Percentiles rank a stretch among this genome's conserved stretches.
These are phyloP conservation scores for Aspergillus luchuensis DNA, from an alignment of 2,329 filamentous ascomycete genomes.

Conservation along the genomic window DNA sequence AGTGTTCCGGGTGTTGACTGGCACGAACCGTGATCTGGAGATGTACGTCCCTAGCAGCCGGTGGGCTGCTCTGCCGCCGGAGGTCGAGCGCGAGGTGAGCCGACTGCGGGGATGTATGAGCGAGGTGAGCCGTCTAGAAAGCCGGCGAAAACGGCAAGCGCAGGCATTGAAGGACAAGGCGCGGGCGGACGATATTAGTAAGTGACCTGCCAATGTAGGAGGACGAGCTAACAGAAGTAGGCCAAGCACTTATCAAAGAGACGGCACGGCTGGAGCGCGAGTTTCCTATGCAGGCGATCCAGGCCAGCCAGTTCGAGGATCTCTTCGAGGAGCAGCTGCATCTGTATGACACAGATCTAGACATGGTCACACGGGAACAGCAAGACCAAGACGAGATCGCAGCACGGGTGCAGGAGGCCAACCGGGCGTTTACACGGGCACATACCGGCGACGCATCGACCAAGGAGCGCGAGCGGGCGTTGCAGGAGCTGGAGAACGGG, in stretches of 20 bases:
- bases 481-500: constrained; percentile 86
- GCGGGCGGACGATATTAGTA: constrained; percentile 82
- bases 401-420: constrained; percentile 70
- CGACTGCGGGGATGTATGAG: constrained; percentile 78
- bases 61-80: constrained; percentile 74
- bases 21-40: constrained; percentile 77
- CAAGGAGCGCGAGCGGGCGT: constrained; percentile 76
- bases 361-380: constrained; percentile 69
- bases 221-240: constrained; percentile 33
- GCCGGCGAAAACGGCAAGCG: constrained; percentile 74
- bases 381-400: constrained; percentile 75
- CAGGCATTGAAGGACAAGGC: constrained; percentile 77
- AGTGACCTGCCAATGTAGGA: constrained; percentile 24
- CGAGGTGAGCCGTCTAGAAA: constrained; percentile 81
- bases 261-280: constrained; percentile 81
- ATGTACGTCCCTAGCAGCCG: constrained; percentile 87
- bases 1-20: constrained; percentile 73
- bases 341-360: constrained; percentile 77
- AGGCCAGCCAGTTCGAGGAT: constrained; percentile 86
- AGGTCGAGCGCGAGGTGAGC: constrained; percentile 76
- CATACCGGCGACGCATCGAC: constrained; percentile 67
- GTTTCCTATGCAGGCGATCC: constrained; percentile 80
- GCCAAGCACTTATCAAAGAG: constrained; percentile 78
- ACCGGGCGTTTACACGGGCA: constrained; percentile 74
- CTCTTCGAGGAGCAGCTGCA: constrained; percentile 83